Evolutionary conservation across 768 basidiomycete genomes (phyloP).

Genomic region (Termitomyces bulborhizus): DNA sequence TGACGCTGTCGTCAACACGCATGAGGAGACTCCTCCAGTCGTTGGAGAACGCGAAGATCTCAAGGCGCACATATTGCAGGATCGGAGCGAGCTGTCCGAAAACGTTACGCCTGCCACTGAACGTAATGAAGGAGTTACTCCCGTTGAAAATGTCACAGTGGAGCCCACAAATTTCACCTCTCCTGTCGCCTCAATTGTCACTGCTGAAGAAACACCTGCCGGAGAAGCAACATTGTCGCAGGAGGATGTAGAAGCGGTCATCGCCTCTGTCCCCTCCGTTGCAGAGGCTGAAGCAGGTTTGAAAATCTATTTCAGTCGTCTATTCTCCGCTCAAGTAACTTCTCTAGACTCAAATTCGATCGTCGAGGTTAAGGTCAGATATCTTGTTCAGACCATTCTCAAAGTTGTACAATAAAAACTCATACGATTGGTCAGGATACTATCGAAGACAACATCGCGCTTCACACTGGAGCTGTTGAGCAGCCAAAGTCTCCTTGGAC

Average conservation of each 20-base stretch:
- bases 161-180: not conserved
- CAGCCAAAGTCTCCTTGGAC: constrained; percentile 47
- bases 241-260: not conserved
- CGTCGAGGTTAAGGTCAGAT: not conserved
- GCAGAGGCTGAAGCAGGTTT: not conserved
- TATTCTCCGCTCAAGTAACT: not conserved
- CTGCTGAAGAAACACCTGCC: not conserved
- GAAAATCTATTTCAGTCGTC: not conserved
- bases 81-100: not conserved
- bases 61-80: not conserved
- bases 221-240: not conserved
- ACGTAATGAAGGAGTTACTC: too few relatives aligned
- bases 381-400: not conserved
- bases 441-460: not conserved
- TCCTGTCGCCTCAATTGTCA: not conserved
- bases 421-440: not conserved
- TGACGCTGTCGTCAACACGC: not conserved
- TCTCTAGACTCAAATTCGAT: not conserved
- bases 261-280: not conserved
- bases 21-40: not conserved
- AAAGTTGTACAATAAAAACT: not conserved
- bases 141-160: not conserved
- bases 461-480: constrained; percentile 20
- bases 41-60: not conserved
- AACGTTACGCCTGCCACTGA: not conserved